Base-by-base conservation (phyloP, 768 basidiomycete species). In the Rickenella mellea region DNA sequence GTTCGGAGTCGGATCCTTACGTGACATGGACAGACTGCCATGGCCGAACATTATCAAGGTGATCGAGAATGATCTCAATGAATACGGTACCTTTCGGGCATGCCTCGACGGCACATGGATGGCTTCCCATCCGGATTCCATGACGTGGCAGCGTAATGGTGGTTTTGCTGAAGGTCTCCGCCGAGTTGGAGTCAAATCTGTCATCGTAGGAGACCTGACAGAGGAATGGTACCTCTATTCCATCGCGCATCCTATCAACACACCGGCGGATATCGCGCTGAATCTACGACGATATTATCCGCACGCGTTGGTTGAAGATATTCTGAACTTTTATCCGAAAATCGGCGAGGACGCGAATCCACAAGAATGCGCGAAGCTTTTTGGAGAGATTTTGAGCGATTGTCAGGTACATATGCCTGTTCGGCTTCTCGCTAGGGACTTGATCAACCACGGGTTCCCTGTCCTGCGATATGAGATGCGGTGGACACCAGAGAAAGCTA, bases 151-250 rank as follows among this genome's bases (percentile, higher is more conserved):
- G 51, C 71, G 71, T 11, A 68, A 67, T 1, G 80, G 83, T 2
- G 66, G 61, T 1, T 66, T 89, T 40, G 78, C 79, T 0, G 58
- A 58, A 8, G 70, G 64, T 1, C 66, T 86, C 10, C 58, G 54
- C 33, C 70, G 64, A 15, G 76, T 73, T 15, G 83, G 84, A 2
- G 66, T 85, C 33, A 68, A 63, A 29, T 74, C 70, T 52, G 63
- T 87, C 44, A 63, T 78, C 39, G 60, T 80, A n/a, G 84, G 85
- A 7, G 79, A 83, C 42, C 66, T 84, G 39, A 67, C 64, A 12
- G 81, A 86, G 50, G 83, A 87, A 56, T 86, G 83, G 83, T 83
- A 76, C 55, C 68, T 85, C 39, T 86, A 85, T 50, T 73, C 80
- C 11, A 77, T 85, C 49, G 74, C 81, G 4, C 75, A 83, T 54